These are phyloP conservation scores for Nemania diffusa DNA, from an alignment of 2,329 filamentous ascomycete species.

Conservation along the genomic window DNA sequence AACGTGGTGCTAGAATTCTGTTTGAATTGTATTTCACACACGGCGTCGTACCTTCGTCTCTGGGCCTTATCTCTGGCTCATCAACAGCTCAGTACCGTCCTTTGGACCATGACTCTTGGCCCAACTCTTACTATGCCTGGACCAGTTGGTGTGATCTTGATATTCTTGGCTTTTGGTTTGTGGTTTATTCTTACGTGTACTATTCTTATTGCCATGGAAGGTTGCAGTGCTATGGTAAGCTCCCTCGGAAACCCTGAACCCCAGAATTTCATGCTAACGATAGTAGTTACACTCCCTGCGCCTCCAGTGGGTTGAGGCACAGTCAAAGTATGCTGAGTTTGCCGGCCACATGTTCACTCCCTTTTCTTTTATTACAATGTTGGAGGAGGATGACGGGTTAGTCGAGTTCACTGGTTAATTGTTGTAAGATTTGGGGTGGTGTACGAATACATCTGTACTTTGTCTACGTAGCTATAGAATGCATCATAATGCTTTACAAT, in stretches of 20 bases:
- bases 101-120: constrained; percentile 95
- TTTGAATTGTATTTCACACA: constrained; percentile 98
- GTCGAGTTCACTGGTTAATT: constrained; percentile 51
- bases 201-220: constrained; percentile 84
- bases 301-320: constrained; percentile 86
- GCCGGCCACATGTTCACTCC: constrained; percentile 81
- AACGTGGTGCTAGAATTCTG: constrained; percentile 79
- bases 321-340: constrained; percentile 86
- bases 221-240: constrained; percentile 76
- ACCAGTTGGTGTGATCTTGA: constrained; percentile 77
- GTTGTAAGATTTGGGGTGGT: constrained; percentile 25
- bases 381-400: constrained; percentile 72
- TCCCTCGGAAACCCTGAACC: background rate
- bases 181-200: constrained; percentile 89
- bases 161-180: constrained; percentile 83
- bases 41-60: constrained; percentile 96
- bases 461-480: constrained; percentile 38
- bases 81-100: constrained; percentile 94
- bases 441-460: constrained; percentile 37
- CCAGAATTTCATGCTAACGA: constrained; percentile 32
- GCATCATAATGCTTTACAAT: constrained; percentile 17
- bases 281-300: constrained; percentile 73
- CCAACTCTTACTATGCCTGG: constrained; percentile 76
- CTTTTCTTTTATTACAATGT: constrained; percentile 77
- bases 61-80: constrained; percentile 98